A percentile compares a stretch with the other conserved stretches of the same genome.
phyloP scores from a whole-genome alignment of 1,139 yeast genomes.

The Debaryomycetaceae sp. region DNA sequence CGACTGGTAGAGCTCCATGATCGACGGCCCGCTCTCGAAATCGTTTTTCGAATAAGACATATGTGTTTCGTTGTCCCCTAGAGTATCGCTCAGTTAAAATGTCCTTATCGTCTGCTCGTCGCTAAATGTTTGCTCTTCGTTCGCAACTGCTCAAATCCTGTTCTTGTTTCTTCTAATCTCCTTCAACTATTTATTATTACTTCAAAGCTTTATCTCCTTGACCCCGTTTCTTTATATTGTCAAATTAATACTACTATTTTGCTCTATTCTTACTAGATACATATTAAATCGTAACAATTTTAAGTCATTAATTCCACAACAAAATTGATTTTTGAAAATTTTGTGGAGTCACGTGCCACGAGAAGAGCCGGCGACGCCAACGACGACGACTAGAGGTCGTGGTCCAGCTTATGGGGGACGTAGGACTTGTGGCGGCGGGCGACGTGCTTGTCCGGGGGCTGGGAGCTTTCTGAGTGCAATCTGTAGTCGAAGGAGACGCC shows the following conservation, averaged over 20 bases:
- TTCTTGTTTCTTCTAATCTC: too few species aligned
- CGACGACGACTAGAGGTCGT: not conserved
- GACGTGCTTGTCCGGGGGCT: constrained; percentile 4
- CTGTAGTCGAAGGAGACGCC: constrained; percentile 48
- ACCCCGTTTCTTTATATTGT: not conserved
- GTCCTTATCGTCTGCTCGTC: not conserved
- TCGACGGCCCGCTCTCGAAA: constrained; percentile 25
- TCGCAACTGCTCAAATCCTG: too few species aligned
- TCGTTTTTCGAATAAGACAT: constrained; percentile 3
- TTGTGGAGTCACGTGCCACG: not conserved
- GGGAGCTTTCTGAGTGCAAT: constrained; percentile 37
- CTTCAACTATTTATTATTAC: too few species aligned
- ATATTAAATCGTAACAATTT: not conserved
- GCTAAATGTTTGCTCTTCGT: not conserved
- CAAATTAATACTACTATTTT: not conserved
- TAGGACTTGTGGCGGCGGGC: constrained; percentile 6
- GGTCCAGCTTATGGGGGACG: not conserved
- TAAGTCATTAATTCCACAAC: not conserved
- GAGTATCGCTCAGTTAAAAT: too few species aligned
- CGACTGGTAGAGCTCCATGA: constrained; percentile 41
- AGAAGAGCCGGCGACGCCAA: not conserved
- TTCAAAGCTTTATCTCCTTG: too few species aligned
- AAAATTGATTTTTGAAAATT: not conserved
- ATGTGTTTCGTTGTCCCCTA: not conserved
- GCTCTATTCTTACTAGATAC: not conserved